A percentile compares a stretch with the other conserved stretches of the same genome.
phyloP scores from a whole-genome alignment of 306 rosid species.

The Oemleria cerasiformis region DNA sequence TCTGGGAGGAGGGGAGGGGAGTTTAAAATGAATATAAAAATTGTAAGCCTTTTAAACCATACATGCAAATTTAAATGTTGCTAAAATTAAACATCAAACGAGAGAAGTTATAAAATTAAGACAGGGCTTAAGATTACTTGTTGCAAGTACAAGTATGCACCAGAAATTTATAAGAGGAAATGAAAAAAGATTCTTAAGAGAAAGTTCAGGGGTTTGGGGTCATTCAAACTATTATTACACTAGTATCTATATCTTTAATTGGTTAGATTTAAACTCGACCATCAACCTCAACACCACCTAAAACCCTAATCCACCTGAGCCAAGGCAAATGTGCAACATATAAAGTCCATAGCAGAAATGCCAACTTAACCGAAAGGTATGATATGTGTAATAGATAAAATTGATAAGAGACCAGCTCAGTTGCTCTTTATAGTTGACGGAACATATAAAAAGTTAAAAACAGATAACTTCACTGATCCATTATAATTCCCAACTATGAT shows the following conservation, averaged over 20 bases:
- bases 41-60: no score
- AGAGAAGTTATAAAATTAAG: neutral
- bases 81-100: neutral
- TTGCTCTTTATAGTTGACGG: neutral
- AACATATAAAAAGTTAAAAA: neutral
- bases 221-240: neutral
- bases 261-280: neutral
- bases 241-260: neutral
- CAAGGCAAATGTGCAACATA: neutral
- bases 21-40: neutral
- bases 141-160: neutral
- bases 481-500: neutral
- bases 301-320: neutral
- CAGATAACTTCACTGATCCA: neutral
- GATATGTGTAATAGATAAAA: no score
- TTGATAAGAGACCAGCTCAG: neutral
- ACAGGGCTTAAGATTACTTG: neutral
- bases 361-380: neutral
- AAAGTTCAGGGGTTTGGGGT: neutral
- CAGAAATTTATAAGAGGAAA: neutral
- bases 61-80: neutral
- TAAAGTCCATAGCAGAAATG: neutral
- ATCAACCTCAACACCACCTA: neutral
- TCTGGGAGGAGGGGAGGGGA: constrained; percentile 32
- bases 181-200: neutral